Evolutionary conservation across 179 eudicot genomes (phyloP).

Genomic region (Beta corolliflora): DNA sequence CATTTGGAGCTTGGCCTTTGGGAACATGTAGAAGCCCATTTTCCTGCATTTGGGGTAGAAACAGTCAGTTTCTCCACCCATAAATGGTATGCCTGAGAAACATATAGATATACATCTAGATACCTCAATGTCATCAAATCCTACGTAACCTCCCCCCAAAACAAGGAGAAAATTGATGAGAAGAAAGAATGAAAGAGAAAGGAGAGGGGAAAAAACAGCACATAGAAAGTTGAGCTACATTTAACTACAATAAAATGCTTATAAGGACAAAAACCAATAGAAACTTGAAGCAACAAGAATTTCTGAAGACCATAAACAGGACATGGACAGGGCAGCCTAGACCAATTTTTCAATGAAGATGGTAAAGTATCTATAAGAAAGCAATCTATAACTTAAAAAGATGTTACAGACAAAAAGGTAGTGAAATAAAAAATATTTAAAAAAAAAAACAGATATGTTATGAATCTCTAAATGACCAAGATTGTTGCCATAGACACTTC

Average conservation of each 20-base stretch:
- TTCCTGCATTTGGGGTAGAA: conserved; percentile 54
- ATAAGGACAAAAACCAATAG: not conserved
- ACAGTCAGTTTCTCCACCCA: not conserved
- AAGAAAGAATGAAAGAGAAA: not conserved
- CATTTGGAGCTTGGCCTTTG: conserved; percentile 80
- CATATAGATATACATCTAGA: not conserved
- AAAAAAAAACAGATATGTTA: not conserved
- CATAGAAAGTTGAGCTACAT: not conserved
- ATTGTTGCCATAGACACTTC: not conserved
- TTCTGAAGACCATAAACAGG: not conserved
- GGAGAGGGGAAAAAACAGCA: not conserved
- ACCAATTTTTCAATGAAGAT: not conserved
- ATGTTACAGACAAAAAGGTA: not conserved
- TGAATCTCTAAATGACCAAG: not conserved
- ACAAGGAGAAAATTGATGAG: not conserved
- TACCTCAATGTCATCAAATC: not conserved
- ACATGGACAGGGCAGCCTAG: not conserved
- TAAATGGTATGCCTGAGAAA: not conserved
- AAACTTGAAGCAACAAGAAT: not conserved
- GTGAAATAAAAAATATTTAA: not conserved
- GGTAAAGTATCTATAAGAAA: not conserved
- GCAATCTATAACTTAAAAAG: not conserved
- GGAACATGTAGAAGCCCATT: conserved; percentile 89
- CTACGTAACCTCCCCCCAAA: not conserved
- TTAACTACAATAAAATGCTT: not conserved